Evolutionary conservation across 179 eudicot genomes (phyloP), one percentile per base, ranked within the genome.

Genomic region (Nepenthes alata): DNA sequence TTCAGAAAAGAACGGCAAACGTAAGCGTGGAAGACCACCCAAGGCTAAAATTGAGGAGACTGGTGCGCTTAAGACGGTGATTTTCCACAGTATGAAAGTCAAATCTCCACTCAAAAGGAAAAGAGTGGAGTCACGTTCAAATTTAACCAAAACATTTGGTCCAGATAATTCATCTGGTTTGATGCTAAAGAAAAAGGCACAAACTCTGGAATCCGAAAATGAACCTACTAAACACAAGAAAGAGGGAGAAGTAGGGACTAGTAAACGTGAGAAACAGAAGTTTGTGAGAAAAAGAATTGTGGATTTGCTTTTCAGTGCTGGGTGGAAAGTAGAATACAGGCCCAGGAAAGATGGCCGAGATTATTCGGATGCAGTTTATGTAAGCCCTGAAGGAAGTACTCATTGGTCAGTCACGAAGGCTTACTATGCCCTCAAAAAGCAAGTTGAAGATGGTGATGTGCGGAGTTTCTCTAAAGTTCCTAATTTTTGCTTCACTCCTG

Each of bases 371-470:
- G 76, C 93, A 11, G 87, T 93, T 4, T 93, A 89, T 80, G 80
- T 85, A 34, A 77, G 79, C 39, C 76, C 74, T 11, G 57, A 68
- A 6, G 95, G 96, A 66, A 80, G 64, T 73, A 71, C 80, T 61
- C 76, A 75, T 59, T 93, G 98, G 98, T 93, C 98, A 34, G 79
- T 83, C 55, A 93, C 98, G 2, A 63, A 70, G 67, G 96, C 96
- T 44, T 91, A 89, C 69, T 67, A 8, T 49, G 47, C 65, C 53
- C 77, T 89, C 39, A 72, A 81, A 63, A 57, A 63, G 75, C 71
- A 75, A 66, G 75, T 83, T 67, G 93, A 89, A 69, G 49, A 51
- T 47, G 81, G 90, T 4, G 55, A 64, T 35, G 73, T 79, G 49
- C 77, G 73, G 35, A 68, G 69, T 37, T 50, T n/a, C 16, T 73